Base-by-base conservation (phyloP, 2,329 filamentous ascomycete genomes). In the Paramyrothecium sp. region DNA sequence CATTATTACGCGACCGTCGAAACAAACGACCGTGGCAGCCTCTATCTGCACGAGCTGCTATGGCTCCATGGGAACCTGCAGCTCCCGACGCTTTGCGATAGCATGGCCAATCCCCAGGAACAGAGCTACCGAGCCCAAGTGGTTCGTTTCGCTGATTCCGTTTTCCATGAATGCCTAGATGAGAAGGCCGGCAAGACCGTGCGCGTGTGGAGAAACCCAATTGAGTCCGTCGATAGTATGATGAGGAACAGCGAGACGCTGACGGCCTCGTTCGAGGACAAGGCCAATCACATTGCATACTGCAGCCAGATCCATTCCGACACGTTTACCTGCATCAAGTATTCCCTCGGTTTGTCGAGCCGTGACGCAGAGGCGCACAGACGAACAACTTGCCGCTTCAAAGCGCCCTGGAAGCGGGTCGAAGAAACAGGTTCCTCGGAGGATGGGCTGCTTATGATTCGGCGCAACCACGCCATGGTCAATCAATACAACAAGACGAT, bases 371-470 rank as follows among this genome's bases (percentile, higher is more conserved):
- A 26, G 3, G 12, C 23, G 16, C 4, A 51, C 1, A 51, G n/a
- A 34, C 7, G 21, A 26, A 41, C n/a, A 20, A 20, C 46, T 41
- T 62, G 57, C 23, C 51, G 58, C 7, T 62, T 62, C 26, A 44
- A 54, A 7, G 58, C 55, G 0, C 58, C 60, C 7, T 62, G 54
- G 55, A 58, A 49, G 34, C 3, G 56, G 17, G 51, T 58, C 1
- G 46, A 58, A 30, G 23, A 30, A 41, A 41, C 34, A 41, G 34
- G 34, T 41, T 41, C n/a, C 34, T 41, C 34, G n/a, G 34, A 41
- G 34, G 34, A 41, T n/a, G 34, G 34, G 34, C n/a, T 41, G 34
- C 34, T 41, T 41, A 41, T 41, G 3, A 49, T 53, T 41, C 55
- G 51, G 3, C 50, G 51, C 3, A 53, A 53, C 17, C 55, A 56